Base-by-base conservation (phyloP, 129 eudicot genomes). In the Mikania micrantha region DNA sequence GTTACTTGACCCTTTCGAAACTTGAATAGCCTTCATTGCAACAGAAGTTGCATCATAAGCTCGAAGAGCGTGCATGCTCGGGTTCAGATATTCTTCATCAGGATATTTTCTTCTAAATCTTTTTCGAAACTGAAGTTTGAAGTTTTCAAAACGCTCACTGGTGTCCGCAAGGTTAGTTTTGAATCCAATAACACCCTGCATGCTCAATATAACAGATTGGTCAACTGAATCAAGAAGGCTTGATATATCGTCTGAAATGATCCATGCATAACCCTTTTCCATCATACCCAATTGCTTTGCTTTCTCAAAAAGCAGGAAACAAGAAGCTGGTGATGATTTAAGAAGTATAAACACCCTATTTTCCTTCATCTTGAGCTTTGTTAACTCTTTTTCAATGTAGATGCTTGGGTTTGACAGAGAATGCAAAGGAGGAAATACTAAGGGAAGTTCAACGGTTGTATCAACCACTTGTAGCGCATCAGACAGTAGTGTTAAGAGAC, bases 131-230 rank as follows among this genome's bases (percentile, higher is more conserved):
- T 63, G 67, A 6, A 57, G 41, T 53, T 82, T 79, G 65, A 87
- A 87, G 2, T 72, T 47, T 56, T 50, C 34, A 36, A 69, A 74
- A 52, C 74, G 29, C 27, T 74, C 50, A 29, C 61, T 17, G 0
- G 53, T 67, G 16, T 82, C 84, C 34, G 3, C 36, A 56, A 74
- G 67, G 24, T 57, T 61, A 9, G 76, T 77, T 57, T 75, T 87
- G 52, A 84, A 74, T 12, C 91, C 95, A 25, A 82, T 64, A 44
- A 82, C 88, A 56, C 95, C 91, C 80, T 87, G 82, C 95, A 87
- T 81, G 66, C 60, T 79, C 11, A 64, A 38, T 36, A 80, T 68
- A 38, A 82, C 82, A 1, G 90, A 67, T 24, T 58, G 70, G 41
- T 74, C 79, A 53, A 84, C 36, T 15, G 90, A 77, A 61, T 87